These are phyloP conservation scores for Stygiomarasmius scandens DNA, from an alignment of 1,284 basidiomycete species.

Conservation along the genomic window DNA sequence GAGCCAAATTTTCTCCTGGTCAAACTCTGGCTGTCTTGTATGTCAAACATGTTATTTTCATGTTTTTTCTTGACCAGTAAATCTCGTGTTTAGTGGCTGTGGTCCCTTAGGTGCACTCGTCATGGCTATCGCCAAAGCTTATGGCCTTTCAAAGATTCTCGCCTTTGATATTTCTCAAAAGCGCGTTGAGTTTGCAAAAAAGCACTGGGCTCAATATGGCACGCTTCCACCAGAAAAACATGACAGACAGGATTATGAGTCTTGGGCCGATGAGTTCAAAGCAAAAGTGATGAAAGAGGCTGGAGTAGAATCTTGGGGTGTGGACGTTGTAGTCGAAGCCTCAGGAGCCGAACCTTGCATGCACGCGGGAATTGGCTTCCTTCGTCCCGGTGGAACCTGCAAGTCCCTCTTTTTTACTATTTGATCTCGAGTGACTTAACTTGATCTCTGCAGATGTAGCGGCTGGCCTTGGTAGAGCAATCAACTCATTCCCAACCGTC, in stretches of 20 bases:
- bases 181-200: constrained; percentile 56
- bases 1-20: constrained; percentile 19
- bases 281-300: constrained; percentile 14
- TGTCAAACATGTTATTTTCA: background rate
- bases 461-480: constrained; percentile 19
- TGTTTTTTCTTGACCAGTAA: background rate
- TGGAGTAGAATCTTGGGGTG: constrained; percentile 32
- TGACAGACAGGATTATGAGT: constrained; percentile 32
- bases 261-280: constrained; percentile 19
- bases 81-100: constrained; percentile 17
- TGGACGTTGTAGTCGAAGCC: constrained; percentile 63
- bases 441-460: constrained; percentile 16
- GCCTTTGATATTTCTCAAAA: constrained; percentile 55
- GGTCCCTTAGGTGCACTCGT: constrained; percentile 62
- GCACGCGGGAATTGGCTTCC: constrained; percentile 27
- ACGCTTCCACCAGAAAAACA: constrained; percentile 49
- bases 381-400: constrained; percentile 21
- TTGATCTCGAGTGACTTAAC: background rate
- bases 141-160: constrained; percentile 48
- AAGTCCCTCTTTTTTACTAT: background rate
- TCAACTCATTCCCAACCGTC: constrained; percentile 23
- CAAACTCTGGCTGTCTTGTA: constrained; percentile 24
- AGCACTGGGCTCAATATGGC: constrained; percentile 55
- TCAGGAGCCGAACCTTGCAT: constrained; percentile 56
- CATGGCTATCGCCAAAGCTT: constrained; percentile 56